These are phyloP conservation scores for Pseudognaphalium luteoalbum DNA, from an alignment of 129 eudicot genomes.

Conservation along the genomic window DNA sequence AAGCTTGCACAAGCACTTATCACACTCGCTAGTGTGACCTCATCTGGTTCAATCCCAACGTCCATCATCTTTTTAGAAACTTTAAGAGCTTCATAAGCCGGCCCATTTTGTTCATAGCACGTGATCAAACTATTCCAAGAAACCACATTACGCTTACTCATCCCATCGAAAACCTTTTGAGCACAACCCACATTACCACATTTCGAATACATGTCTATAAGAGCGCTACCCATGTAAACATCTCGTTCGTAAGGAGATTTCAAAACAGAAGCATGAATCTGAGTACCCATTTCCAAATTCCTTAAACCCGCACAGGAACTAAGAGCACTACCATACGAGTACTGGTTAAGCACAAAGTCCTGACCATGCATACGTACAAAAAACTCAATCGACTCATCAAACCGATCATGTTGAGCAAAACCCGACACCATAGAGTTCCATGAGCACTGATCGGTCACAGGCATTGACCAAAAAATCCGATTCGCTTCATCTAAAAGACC, in stretches of 20 bases:
- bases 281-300: constrained; percentile 38
- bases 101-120: constrained; percentile 47
- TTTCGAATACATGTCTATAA: constrained; percentile 45
- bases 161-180: constrained; percentile 32
- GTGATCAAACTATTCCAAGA: constrained; percentile 48
- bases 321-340: constrained; percentile 41
- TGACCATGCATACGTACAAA: constrained; percentile 37
- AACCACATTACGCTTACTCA: constrained; percentile 33
- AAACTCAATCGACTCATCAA: constrained; percentile 32
- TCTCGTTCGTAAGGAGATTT: constrained; percentile 36
- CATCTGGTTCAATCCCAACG: constrained; percentile 31
- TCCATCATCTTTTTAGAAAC: constrained; percentile 33
- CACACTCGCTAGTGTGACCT: constrained; percentile 42
- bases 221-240: constrained; percentile 47
- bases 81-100: constrained; percentile 34
- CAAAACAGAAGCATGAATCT: constrained; percentile 34
- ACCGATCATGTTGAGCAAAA: constrained; percentile 35
- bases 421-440: constrained; percentile 50
- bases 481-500: constrained; percentile 41
- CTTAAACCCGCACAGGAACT: constrained; percentile 42
- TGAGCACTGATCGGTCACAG: constrained; percentile 41
- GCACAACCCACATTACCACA: constrained; percentile 45
- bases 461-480: constrained; percentile 28
- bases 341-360: constrained; percentile 39
- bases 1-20: constrained; percentile 45